These are phyloP conservation scores for Aspergillus haitiensis DNA, from an alignment of 495 filamentous ascomycete species.

Conservation along the genomic window DNA sequence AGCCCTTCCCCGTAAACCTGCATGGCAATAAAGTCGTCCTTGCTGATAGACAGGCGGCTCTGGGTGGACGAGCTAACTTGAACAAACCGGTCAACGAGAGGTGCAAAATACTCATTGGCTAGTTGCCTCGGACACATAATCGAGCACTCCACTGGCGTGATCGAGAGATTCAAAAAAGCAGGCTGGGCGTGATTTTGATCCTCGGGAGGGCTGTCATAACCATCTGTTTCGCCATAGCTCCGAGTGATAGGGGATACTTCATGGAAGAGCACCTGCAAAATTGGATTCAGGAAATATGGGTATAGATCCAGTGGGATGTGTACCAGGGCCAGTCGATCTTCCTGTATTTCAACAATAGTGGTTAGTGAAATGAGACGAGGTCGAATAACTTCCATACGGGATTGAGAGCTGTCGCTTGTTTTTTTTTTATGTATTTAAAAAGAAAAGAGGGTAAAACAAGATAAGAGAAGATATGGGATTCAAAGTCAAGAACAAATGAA, in stretches of 20 bases:
- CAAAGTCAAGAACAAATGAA: slow-evolving; percentile 4
- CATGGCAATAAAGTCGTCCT: slow-evolving; percentile 83
- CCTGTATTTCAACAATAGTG: slow-evolving; percentile 52
- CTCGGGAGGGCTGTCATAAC: slow-evolving; percentile 33
- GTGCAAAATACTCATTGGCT: slow-evolving; percentile 70
- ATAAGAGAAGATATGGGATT: background rate
- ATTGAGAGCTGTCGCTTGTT: background rate
- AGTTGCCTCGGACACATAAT: slow-evolving; percentile 79
- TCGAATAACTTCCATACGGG: slow-evolving; percentile 1
- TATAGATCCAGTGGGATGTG: slow-evolving; percentile 88
- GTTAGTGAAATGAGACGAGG: slow-evolving; percentile 19
- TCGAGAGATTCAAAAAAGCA: slow-evolving; percentile 87
- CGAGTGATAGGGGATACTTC: slow-evolving; percentile 44
- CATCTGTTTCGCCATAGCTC: slow-evolving; percentile 28
- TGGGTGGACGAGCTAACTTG: slow-evolving; percentile 33
- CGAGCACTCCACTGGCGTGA: slow-evolving; percentile 91
- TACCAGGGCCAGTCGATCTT: slow-evolving; percentile 81
- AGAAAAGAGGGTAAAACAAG: background rate
- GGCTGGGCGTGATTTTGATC: slow-evolving; percentile 49
- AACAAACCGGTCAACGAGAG: slow-evolving; percentile 55
- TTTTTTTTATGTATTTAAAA: background rate
- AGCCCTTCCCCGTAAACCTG: slow-evolving; percentile 84
- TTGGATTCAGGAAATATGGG: slow-evolving; percentile 75
- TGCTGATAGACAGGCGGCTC: slow-evolving; percentile 67
- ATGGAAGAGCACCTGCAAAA: slow-evolving; percentile 80